Conservation (phyloP, 768 basidiomycete genomes). For the Boletus coccyginus region DNA sequence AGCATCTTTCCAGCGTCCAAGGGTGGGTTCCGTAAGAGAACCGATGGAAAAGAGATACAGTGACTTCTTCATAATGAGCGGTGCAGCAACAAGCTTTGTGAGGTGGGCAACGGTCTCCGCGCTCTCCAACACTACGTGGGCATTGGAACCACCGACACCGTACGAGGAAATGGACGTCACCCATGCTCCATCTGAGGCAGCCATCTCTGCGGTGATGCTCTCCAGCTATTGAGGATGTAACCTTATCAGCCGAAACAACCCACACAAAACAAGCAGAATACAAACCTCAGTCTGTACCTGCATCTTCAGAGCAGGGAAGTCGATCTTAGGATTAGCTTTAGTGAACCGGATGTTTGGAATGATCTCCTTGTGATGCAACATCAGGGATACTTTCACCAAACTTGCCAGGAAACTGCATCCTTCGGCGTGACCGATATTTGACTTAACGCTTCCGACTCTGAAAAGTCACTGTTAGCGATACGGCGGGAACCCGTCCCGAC, state of each 20-base stretch:
- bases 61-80: slow-evolving; percentile 4
- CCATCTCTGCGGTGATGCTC: slow-evolving; percentile 26
- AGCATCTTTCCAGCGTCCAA: slow-evolving; percentile 26
- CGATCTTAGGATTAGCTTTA: slow-evolving; percentile 27
- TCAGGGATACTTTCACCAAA: slow-evolving; percentile 33
- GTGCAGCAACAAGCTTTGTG: neutral
- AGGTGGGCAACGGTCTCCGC: slow-evolving; percentile 16
- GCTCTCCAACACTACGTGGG: slow-evolving; percentile 31
- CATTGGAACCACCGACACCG: slow-evolving; percentile 35
- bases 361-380: slow-evolving; percentile 30
- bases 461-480: neutral
- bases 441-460: slow-evolving; percentile 28
- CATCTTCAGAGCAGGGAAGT: slow-evolving; percentile 25
- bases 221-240: slow-evolving; percentile 14
- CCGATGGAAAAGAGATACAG: slow-evolving; percentile 28
- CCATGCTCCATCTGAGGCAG: slow-evolving; percentile 26
- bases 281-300: slow-evolving; percentile 24
- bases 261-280: neutral
- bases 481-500: neutral
- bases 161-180: slow-evolving; percentile 34
- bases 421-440: slow-evolving; percentile 26
- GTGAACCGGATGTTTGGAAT: slow-evolving; percentile 28
- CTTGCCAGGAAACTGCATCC: slow-evolving; percentile 35
- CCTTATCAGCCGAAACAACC: neutral
- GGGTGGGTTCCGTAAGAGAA: slow-evolving; percentile 26